phyloP scores from a whole-genome alignment of 345 rosid genomes.

The Moringa oleifera region DNA sequence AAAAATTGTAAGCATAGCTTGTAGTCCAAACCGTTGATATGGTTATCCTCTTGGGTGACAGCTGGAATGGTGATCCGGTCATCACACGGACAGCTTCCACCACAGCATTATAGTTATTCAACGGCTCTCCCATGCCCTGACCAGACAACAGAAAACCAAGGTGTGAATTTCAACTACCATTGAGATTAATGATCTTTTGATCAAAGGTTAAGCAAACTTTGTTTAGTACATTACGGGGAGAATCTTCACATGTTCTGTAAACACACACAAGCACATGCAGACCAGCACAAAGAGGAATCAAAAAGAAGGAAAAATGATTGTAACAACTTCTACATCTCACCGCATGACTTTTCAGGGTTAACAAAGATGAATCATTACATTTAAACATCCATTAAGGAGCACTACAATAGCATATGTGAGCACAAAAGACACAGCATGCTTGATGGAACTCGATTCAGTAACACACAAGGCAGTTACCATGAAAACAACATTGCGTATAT shows the following conservation, averaged over 20 bases:
- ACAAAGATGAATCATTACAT: no score
- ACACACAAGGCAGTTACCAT: slow-evolving; percentile 46
- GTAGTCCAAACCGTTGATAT: slow-evolving; percentile 70
- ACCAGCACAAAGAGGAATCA: neutral
- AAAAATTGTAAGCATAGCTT: neutral
- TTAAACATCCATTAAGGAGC: neutral
- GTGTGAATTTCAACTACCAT: neutral
- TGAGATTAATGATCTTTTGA: neutral
- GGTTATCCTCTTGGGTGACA: slow-evolving; percentile 81
- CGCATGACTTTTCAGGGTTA: no score
- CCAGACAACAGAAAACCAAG: slow-evolving; percentile 21
- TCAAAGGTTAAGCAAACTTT: neutral
- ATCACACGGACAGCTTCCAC: slow-evolving; percentile 82
- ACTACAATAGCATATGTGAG: neutral
- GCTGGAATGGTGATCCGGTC: slow-evolving; percentile 71
- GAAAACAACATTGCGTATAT: slow-evolving; percentile 86
- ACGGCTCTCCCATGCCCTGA: slow-evolving; percentile 99
- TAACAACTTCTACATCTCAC: no score
- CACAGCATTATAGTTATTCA: slow-evolving; percentile 77
- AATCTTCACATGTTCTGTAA: neutral
- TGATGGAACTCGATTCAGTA: neutral
- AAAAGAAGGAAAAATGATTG: no score
- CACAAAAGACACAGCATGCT: neutral
- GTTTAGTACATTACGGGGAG: neutral
- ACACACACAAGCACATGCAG: neutral